A percentile compares a stretch with the other conserved stretches of the same genome.
phyloP scores from a whole-genome alignment of 371 early-diverging fungal species.

The Mortierella sp. region DNA sequence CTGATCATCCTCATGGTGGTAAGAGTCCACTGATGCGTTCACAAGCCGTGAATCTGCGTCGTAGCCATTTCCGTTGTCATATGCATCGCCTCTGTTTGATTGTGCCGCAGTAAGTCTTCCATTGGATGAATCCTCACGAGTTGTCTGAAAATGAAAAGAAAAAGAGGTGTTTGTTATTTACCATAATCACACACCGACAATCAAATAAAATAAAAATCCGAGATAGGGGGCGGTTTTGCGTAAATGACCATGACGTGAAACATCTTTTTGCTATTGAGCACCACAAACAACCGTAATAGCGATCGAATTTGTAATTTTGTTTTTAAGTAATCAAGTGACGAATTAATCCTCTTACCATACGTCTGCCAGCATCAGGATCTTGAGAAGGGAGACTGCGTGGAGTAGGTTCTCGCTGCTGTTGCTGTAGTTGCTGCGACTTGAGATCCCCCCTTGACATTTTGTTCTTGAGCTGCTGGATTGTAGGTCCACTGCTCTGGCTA shows the following conservation, averaged over 20 bases:
- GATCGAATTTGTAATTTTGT: not conserved
- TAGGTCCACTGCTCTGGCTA: slow-evolving; percentile 24
- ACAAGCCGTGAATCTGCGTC: slow-evolving; percentile 40
- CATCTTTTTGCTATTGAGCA: not conserved
- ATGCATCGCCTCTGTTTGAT: slow-evolving; percentile 21
- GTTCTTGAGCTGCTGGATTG: slow-evolving; percentile 53
- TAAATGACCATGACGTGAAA: not conserved
- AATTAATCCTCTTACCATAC: slow-evolving; percentile 29
- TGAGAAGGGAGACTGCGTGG: slow-evolving; percentile 29
- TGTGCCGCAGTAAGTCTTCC: slow-evolving; percentile 10
- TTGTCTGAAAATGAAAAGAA: not conserved
- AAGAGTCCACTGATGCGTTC: slow-evolving; percentile 71
- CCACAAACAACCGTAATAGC: not conserved
- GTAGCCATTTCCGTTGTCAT: slow-evolving; percentile 8
- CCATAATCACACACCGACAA: not conserved
- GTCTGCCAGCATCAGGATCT: slow-evolving; percentile 37
- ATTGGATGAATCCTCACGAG: slow-evolving; percentile 19
- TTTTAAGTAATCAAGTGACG: not conserved
- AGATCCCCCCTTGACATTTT: slow-evolving; percentile 48
- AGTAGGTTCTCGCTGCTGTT: slow-evolving; percentile 2
- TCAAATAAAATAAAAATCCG: not conserved
- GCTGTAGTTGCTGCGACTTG: slow-evolving; percentile 18
- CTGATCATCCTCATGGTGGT: slow-evolving; percentile 71
- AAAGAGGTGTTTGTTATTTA: not conserved
- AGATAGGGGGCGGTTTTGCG: not conserved